Conservation (phyloP, 2,329 filamentous ascomycete genomes). For the Rhinocladiella similis region DNA sequence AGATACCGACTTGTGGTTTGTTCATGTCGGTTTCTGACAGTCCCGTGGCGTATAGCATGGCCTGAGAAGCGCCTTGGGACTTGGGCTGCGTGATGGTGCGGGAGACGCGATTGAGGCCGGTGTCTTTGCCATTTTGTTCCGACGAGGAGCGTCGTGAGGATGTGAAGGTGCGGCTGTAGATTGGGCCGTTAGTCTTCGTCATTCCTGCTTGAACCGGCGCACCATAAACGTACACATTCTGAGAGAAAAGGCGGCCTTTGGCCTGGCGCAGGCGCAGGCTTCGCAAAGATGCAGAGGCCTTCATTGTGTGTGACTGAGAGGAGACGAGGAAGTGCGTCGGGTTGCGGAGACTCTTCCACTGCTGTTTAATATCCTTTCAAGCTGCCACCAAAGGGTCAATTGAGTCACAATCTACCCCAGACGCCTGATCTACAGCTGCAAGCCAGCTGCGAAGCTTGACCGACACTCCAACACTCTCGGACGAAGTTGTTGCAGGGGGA, state of each 20-base stretch:
- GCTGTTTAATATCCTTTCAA: background rate
- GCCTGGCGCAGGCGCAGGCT: slow-evolving; percentile 23
- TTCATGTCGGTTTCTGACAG: slow-evolving; percentile 83
- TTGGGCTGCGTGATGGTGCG: slow-evolving; percentile 90
- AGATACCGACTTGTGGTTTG: slow-evolving; percentile 97
- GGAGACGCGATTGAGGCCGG: slow-evolving; percentile 77
- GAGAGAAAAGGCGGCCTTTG: slow-evolving; percentile 4
- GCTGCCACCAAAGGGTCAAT: background rate
- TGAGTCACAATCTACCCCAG: background rate
- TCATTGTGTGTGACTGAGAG: slow-evolving; percentile 13
- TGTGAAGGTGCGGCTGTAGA: slow-evolving; percentile 16
- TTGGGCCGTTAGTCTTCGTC: too few relatives aligned
- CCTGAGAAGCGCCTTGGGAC: slow-evolving; percentile 96
- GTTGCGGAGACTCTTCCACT: background rate
- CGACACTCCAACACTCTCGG: background rate
- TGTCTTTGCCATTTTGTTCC: slow-evolving; percentile 13
- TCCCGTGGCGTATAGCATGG: slow-evolving; percentile 97
- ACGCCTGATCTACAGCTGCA: background rate
- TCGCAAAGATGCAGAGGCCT: slow-evolving; percentile 18
- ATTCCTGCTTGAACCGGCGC: background rate
- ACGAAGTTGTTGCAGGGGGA: background rate
- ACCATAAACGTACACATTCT: slow-evolving; percentile 6
- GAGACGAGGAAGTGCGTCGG: background rate
- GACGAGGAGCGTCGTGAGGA: slow-evolving; percentile 17
- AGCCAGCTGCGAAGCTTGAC: background rate